These are phyloP conservation scores for Gleditsia sinensis DNA, from an alignment of 306 rosid species.

Conservation along the genomic window DNA sequence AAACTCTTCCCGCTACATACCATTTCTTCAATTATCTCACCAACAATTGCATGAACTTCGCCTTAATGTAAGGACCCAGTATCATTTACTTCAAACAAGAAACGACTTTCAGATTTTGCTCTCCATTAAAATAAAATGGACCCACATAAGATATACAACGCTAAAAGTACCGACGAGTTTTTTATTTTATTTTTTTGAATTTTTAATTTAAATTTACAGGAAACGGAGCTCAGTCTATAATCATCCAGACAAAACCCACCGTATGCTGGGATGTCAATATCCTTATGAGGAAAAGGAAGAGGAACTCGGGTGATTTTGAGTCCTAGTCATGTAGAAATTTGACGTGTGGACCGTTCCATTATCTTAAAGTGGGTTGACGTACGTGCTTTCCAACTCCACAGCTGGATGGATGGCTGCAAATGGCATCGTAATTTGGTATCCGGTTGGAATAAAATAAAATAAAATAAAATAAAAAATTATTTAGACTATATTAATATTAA, in stretches of 20 bases:
- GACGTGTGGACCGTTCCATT: slow-evolving; percentile 4
- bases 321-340: slow-evolving; percentile 6
- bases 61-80: slow-evolving; percentile 25
- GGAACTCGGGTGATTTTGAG: slow-evolving; percentile 10
- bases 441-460: slow-evolving; percentile 17
- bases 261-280: slow-evolving; percentile 32
- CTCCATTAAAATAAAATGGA: not conserved
- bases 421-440: slow-evolving; percentile 5
- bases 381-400: slow-evolving; percentile 8
- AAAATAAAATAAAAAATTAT: too few relatives aligned
- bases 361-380: slow-evolving; percentile 6
- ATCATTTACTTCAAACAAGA: not conserved
- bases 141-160: slow-evolving; percentile 5
- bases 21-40: slow-evolving; percentile 9
- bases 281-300: slow-evolving; percentile 26
- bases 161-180: too few relatives aligned
- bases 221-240: too few relatives aligned
- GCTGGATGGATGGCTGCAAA: slow-evolving; percentile 26
- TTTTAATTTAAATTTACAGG: too few relatives aligned
- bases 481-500: too few relatives aligned
- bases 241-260: too few relatives aligned
- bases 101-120: not conserved
- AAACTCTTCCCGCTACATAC: not conserved
- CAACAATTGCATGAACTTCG: slow-evolving; percentile 34
- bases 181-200: too few relatives aligned